Conservation (phyloP, 371 early-diverging fungal species). For the Chytridiales sp. region DNA sequence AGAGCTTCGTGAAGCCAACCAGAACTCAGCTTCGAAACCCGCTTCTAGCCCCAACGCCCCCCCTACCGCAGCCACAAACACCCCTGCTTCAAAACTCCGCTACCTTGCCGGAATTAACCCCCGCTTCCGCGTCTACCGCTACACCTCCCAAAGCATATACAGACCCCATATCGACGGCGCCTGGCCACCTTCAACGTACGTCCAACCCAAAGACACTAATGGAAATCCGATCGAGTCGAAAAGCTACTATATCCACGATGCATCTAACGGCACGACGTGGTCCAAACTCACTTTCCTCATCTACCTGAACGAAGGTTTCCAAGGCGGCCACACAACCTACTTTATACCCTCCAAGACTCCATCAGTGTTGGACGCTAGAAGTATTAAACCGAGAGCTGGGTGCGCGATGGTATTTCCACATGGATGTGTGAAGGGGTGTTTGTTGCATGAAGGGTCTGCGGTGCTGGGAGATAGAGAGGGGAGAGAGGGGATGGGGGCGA, state of each 20-base stretch:
- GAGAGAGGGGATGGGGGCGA: constrained; percentile 53
- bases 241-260: constrained; percentile 52
- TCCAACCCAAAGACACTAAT: too few species aligned
- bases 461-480: too few species aligned
- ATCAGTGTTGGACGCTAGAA: constrained; percentile 51
- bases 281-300: constrained; percentile 57
- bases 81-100: too few species aligned
- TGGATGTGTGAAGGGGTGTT: constrained; percentile 51
- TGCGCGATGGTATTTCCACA: constrained; percentile 58
- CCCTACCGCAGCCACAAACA: too few species aligned
- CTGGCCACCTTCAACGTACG: constrained; percentile 48
- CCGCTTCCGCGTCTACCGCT: constrained; percentile 57
- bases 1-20: not conserved
- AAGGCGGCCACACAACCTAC: constrained; percentile 58
- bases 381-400: constrained; percentile 51
- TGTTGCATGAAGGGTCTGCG: constrained; percentile 58
- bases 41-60: too few species aligned
- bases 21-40: too few species aligned
- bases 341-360: constrained; percentile 33
- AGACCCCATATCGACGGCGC: constrained; percentile 59
- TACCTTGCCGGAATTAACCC: constrained; percentile 50
- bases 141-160: constrained; percentile 57
- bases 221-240: constrained; percentile 12
- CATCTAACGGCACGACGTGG: constrained; percentile 46
- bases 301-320: constrained; percentile 60